Conservation (phyloP, 2,329 filamentous ascomycete species). For the Trichoderma harzianum region DNA sequence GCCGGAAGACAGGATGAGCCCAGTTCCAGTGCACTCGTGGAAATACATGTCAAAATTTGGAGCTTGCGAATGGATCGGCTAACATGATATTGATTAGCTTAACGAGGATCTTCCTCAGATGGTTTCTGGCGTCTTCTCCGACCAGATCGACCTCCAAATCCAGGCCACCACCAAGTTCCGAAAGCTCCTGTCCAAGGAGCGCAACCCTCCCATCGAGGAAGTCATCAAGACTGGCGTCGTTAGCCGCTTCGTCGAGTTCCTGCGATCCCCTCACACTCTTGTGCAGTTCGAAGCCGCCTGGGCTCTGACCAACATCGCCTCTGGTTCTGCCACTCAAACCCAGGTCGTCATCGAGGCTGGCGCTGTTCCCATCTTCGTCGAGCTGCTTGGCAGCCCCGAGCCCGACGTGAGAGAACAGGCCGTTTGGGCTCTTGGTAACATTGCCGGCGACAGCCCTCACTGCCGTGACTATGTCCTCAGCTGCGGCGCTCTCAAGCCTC, state of each 20-base stretch:
- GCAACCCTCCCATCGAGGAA: conserved; percentile 97
- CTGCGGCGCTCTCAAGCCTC: conserved; percentile 84
- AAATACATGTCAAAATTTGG: neutral
- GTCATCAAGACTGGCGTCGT: conserved; percentile 99
- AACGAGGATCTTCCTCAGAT: conserved; percentile 98
- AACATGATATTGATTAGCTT: conserved; percentile 55
- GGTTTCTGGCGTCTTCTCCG: conserved; percentile 96
- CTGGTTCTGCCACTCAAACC: conserved; percentile 92
- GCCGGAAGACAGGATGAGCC: neutral
- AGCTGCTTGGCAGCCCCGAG: conserved; percentile 91
- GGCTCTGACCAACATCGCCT: conserved; percentile 99
- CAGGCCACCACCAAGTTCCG: conserved; percentile 97
- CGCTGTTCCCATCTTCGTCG: conserved; percentile 96
- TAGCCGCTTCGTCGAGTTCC: conserved; percentile 94
- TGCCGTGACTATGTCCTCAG: conserved; percentile 96
- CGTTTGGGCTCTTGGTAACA: conserved; percentile 97
- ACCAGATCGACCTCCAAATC: conserved; percentile 97
- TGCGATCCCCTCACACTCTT: conserved; percentile 93
- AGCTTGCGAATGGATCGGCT: neutral
- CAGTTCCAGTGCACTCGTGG: neutral
- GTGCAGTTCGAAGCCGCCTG: conserved; percentile 99
- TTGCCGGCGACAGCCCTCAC: conserved; percentile 94
- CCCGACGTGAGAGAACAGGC: conserved; percentile 97
- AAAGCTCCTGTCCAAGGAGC: conserved; percentile 96
- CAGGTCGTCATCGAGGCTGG: conserved; percentile 98